These are phyloP conservation scores for Suillus brevipes DNA, from an alignment of 768 basidiomycete genomes.

Conservation along the genomic window DNA sequence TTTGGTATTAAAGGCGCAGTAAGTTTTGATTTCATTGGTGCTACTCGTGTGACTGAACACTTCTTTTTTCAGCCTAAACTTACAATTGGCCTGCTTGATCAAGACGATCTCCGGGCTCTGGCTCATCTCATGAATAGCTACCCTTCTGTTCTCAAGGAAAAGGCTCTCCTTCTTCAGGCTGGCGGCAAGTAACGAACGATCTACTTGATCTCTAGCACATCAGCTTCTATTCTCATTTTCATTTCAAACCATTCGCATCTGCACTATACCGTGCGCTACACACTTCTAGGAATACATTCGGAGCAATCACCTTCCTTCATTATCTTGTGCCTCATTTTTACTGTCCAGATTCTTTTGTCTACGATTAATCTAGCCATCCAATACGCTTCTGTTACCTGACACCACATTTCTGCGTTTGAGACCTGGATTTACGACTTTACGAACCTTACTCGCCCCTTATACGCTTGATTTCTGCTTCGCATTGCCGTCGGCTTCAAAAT, in stretches of 20 bases:
- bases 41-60: not conserved
- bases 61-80: conserved; percentile 63
- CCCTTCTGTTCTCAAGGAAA: conserved; percentile 79
- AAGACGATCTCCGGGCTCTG: conserved; percentile 81
- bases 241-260: not conserved
- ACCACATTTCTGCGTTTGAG: conserved; percentile 2
- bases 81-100: conserved; percentile 79
- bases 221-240: not conserved
- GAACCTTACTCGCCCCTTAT: not conserved
- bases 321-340: not conserved
- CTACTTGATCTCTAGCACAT: not conserved
- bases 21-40: conserved; percentile 26
- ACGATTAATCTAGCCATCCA: conserved; percentile 2
- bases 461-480: not conserved
- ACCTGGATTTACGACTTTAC: conserved; percentile 7
- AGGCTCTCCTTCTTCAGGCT: conserved; percentile 43
- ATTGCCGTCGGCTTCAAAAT: conserved; percentile 1
- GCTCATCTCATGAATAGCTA: conserved; percentile 89
- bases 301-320: conserved; percentile 1
- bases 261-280: conserved; percentile 5
- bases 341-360: not conserved
- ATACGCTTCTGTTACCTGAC: not conserved
- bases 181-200: conserved; percentile 21
- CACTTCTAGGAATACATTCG: conserved; percentile 5
- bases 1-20: conserved; percentile 83